phyloP scores from a whole-genome alignment of 2,329 filamentous ascomycete species.

The Trichoderma polysporum region DNA sequence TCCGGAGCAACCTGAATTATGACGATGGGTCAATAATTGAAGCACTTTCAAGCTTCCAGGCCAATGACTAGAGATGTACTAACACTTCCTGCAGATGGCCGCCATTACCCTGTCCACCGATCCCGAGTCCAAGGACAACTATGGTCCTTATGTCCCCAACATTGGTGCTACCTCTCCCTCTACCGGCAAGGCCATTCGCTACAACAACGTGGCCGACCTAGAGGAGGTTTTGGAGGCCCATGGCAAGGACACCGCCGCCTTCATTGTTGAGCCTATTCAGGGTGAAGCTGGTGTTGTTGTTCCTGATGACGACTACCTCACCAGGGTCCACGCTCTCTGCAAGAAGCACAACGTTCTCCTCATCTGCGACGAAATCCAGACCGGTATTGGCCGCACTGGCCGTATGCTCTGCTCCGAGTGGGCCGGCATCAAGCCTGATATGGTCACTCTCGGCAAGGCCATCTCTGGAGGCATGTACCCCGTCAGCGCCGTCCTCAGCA shows the following conservation, averaged over 20 bases:
- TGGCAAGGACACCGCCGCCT: conserved; percentile 82
- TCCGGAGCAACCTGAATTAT: not conserved
- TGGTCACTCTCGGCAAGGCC: conserved; percentile 93
- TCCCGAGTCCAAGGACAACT: conserved; percentile 93
- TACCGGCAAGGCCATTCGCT: conserved; percentile 74
- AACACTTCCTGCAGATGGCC: conserved; percentile 62
- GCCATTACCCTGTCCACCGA: conserved; percentile 95
- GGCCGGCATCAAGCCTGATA: conserved; percentile 91
- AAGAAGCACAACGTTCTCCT: conserved; percentile 93
- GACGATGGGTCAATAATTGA: not conserved
- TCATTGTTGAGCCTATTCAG: conserved; percentile 95
- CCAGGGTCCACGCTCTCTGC: conserved; percentile 78
- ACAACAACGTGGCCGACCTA: conserved; percentile 80
- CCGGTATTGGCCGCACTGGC: conserved; percentile 91
- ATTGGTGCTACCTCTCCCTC: conserved; percentile 75
- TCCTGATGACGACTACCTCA: conserved; percentile 84
- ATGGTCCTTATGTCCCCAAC: conserved; percentile 90
- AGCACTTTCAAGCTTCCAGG: not conserved
- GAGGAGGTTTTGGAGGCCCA: conserved; percentile 76
- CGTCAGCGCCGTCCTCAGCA: conserved; percentile 87
- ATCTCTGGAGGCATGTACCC: conserved; percentile 99
- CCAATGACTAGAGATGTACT: not conserved
- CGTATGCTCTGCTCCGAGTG: conserved; percentile 93
- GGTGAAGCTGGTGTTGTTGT: conserved; percentile 97
- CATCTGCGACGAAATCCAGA: conserved; percentile 99